Percentiles rank a stretch among this genome's conserved stretches.
These are phyloP conservation scores for Fusarium sp. DNA, from an alignment of 2,329 filamentous ascomycete genomes.

Conservation along the genomic window DNA sequence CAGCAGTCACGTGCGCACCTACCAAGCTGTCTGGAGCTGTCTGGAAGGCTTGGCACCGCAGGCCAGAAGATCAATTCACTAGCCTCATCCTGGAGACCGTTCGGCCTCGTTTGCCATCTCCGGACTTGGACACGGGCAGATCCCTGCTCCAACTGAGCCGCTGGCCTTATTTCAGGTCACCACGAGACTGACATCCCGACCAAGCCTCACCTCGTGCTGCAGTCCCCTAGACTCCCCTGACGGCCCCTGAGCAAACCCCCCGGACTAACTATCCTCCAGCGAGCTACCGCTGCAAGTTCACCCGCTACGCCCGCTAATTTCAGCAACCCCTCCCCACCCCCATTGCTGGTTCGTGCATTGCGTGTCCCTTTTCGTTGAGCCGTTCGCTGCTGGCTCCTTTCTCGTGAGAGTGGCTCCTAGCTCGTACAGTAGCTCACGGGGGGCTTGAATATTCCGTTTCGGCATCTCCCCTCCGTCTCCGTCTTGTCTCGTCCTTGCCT, in stretches of 20 bases:
- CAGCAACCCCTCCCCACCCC: constrained; percentile 30
- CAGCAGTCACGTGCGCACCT: constrained; percentile 32
- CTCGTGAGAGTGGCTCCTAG: constrained; percentile 43
- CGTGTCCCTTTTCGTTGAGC: constrained; percentile 44
- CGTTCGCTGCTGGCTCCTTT: constrained; percentile 37
- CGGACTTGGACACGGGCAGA: constrained; percentile 18
- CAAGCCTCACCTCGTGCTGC: background rate
- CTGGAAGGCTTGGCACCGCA: constrained; percentile 24
- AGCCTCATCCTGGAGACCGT: constrained; percentile 17
- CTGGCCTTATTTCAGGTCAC: constrained; percentile 25
- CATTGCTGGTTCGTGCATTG: constrained; percentile 43
- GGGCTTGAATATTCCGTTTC: constrained; percentile 48
- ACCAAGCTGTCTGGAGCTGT: constrained; percentile 19
- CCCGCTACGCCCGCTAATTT: constrained; percentile 39
- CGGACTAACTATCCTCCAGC: constrained; percentile 45
- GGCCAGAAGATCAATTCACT: constrained; percentile 15
- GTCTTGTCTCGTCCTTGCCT: constrained; percentile 38
- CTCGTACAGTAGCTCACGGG: constrained; percentile 31
- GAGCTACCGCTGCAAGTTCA: constrained; percentile 35
- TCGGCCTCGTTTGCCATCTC: constrained; percentile 21
- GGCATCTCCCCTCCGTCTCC: constrained; percentile 37
- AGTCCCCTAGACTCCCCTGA: constrained; percentile 35
- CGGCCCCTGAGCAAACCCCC: constrained; percentile 36
- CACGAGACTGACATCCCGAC: constrained; percentile 18
- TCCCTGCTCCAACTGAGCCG: constrained; percentile 29